Base-by-base conservation (phyloP, 768 basidiomycete species). In the Boletus sp. region DNA sequence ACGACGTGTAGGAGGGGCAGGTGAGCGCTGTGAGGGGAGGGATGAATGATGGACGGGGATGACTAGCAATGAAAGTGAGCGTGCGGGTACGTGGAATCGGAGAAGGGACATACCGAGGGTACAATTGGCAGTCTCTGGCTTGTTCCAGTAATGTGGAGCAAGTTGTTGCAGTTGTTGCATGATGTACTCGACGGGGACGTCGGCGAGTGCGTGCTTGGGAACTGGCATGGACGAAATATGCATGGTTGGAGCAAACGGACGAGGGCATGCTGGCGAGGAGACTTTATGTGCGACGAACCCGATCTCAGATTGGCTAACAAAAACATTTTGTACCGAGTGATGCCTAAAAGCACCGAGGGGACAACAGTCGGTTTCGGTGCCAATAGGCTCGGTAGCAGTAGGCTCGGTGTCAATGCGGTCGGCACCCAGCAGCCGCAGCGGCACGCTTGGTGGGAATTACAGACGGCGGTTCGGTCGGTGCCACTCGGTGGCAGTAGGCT, bases 61-160 rank as follows among this genome's bases (percentile, higher is more conserved):
- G 44, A 7, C 24, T 24, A 24, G 24, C 24, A 24, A 24, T 24
- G 24, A 24, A 24, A 24, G 45, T 33, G 33, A 7, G 28, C 17
- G 28, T 3, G 28, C 15, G 17, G 17, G 29, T 9, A 24, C n/a
- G 40, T 37, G 40, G 50, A 36, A 18, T 5, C 20, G 33, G 24
- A 36, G 48, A 14, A 39, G 4, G 3, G 35, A 72, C 81, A 35
- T 64, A 90, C 90, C 79, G 55, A 92, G 79, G 15, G 90, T 90
- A 71, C 89, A 92, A 71, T 92, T 87, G 9, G 89, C 82, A 1
- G 85, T 88, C 62, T 89, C 86, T 56, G 83, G 80, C 60, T 83
- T 87, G 65, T 85, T 81, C 89, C 90, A 90, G 73, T 86, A 89
- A 47, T 79, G 74, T 20, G 82, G 74, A 14, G 88, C 89, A 50